phyloP scores from a whole-genome alignment of 164 flowering plant species.

The Umbilicus rupestris region DNA sequence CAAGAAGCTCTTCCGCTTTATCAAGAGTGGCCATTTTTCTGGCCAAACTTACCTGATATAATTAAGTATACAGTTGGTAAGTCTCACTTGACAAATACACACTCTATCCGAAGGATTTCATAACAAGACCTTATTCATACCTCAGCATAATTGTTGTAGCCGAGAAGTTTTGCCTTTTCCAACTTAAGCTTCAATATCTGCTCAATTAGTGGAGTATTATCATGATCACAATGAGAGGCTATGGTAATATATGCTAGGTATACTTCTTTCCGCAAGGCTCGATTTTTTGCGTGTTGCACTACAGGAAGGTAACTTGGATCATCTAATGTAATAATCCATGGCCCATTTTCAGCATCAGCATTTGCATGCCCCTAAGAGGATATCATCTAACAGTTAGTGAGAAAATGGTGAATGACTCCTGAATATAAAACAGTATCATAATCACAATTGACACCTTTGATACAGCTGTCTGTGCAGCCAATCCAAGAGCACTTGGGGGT shows the following conservation, averaged over 20 bases:
- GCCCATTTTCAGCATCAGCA: slow-evolving; percentile 94
- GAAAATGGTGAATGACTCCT: background rate
- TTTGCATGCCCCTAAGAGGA: slow-evolving; percentile 61
- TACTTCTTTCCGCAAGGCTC: slow-evolving; percentile 80
- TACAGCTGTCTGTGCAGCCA: slow-evolving; percentile 87
- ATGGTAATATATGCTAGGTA: slow-evolving; percentile 74
- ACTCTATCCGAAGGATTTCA: background rate
- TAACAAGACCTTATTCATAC: slow-evolving; percentile 24
- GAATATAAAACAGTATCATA: background rate
- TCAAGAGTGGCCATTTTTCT: slow-evolving; percentile 92
- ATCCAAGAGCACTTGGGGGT: slow-evolving; percentile 78
- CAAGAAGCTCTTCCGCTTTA: slow-evolving; percentile 84
- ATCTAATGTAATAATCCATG: slow-evolving; percentile 91
- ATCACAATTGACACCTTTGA: slow-evolving; percentile 95
- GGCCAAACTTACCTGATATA: slow-evolving; percentile 87
- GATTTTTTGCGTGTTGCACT: slow-evolving; percentile 74
- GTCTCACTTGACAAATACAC: background rate
- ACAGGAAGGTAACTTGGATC: slow-evolving; percentile 83
- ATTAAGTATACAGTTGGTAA: slow-evolving; percentile 11
- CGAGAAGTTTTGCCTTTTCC: slow-evolving; percentile 92
- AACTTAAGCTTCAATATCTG: slow-evolving; percentile 71
- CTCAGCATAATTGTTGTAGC: slow-evolving; percentile 84
- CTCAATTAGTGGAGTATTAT: slow-evolving; percentile 71
- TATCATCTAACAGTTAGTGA: background rate
- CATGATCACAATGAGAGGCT: slow-evolving; percentile 77